Evolutionary conservation across 2,329 filamentous ascomycete species (phyloP), one percentile per base, ranked within the genome.

Genomic region (Ceratocystis cacaofunesta): DNA sequence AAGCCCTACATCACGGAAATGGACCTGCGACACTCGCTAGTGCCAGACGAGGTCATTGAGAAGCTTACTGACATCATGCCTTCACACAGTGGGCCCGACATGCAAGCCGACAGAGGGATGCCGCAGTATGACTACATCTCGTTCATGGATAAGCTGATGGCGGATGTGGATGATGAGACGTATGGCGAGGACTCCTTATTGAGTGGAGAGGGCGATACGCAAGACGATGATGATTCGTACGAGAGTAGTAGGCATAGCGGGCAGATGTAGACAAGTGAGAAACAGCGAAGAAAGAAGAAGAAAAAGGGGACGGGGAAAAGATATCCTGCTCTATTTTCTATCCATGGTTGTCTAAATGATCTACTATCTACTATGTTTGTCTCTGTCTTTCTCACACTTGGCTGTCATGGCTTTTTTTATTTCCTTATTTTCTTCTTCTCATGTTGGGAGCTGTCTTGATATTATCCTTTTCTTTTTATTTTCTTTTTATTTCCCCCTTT

Each of bases 1-100:
- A 99, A 99, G 80, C 92, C 92, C 10, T 99, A 99, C 74, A 94
- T 99, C 50, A 99, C 94, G 4, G 94, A 99, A 77, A 88, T 99
- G 79, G 94, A 99, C 74, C 82, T 99, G 66, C 85, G 92, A 67
- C 94, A 99, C 76, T 94, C 88, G 52, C 83, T 99, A 48, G 95
- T 99, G 46, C 94, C 94, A 0, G 94, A 99, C 73, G 92, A 97
- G 73, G 88, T 99, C 69, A 96, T 99, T 72, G 92, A 96, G 68
- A 89, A 96, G 75, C 81, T 99, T 61, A 81, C 94, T 63, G 83
- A 89, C 71, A 89, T 90, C 63, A 95, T 99, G 82, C 94, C 94
- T 0, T 73, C 78, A 63, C 92, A 96, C 74, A 83, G 80, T 62
- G 94, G 92, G 0, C 90, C 91, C 1, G 92, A 96, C 74, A 82